A percentile compares a stretch with the other conserved stretches of the same genome.
Evolutionary conservation across 306 rosid species (phyloP).

Genomic region (Quercus engelmannii): DNA sequence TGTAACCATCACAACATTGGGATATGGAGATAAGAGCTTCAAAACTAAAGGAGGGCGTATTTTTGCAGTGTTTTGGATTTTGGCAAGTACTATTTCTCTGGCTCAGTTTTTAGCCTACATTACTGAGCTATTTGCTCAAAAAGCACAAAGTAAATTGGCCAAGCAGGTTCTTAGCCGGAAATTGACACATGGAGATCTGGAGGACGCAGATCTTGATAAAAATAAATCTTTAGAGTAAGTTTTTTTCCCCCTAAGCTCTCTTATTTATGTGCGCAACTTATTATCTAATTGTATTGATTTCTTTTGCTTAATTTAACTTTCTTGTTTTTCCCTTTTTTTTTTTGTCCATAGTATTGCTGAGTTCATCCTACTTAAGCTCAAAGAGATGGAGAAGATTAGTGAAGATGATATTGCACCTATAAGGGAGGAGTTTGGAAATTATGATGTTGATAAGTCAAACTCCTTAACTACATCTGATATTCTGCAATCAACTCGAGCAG

Average conservation of each 20-base stretch:
- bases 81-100: slow-evolving; percentile 59
- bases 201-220: slow-evolving; percentile 79
- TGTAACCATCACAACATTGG: slow-evolving; percentile 47
- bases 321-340: background rate
- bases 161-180: slow-evolving; percentile 59
- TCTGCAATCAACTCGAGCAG: slow-evolving; percentile 2
- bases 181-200: slow-evolving; percentile 58
- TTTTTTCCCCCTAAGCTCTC: background rate
- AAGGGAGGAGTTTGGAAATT: slow-evolving; percentile 48
- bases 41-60: slow-evolving; percentile 66
- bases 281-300: background rate
- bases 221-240: slow-evolving; percentile 78
- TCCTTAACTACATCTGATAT: background rate
- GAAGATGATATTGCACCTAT: slow-evolving; percentile 52
- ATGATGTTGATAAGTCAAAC: slow-evolving; percentile 43
- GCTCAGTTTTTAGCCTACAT: slow-evolving; percentile 78
- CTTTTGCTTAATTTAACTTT: background rate
- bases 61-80: slow-evolving; percentile 81
- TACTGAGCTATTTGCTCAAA: slow-evolving; percentile 72
- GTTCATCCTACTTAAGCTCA: slow-evolving; percentile 61
- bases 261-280: background rate
- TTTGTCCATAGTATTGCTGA: slow-evolving; percentile 48
- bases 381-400: slow-evolving; percentile 74
- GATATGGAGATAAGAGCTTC: slow-evolving; percentile 82
- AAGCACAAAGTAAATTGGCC: slow-evolving; percentile 50